phyloP scores from a whole-genome alignment of 106 monocot species.

The Allium fistulosum region DNA sequence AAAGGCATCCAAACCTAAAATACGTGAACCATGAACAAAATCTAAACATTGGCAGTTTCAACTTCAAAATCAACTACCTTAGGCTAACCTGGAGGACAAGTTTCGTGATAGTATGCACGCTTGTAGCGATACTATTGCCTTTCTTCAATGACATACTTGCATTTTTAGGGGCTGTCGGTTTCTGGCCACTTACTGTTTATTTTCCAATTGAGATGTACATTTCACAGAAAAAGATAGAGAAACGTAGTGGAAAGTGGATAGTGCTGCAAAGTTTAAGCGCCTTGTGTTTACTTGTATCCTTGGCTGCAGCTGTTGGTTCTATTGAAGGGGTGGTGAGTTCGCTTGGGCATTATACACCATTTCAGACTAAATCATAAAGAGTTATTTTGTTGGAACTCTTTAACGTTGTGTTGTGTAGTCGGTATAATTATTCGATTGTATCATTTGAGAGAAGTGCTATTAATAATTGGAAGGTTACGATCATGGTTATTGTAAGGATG shows the following conservation, averaged over 20 bases:
- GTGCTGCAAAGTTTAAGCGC: conserved; percentile 32
- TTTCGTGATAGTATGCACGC: conserved; percentile 34
- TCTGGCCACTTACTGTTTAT: conserved; percentile 70
- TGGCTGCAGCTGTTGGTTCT: conserved; percentile 44
- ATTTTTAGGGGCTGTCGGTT: conserved; percentile 49
- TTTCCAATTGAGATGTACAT: conserved; percentile 67
- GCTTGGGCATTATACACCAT: conserved; percentile 37
- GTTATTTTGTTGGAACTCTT: too few species aligned
- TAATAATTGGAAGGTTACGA: too few species aligned
- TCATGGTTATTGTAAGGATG: too few species aligned
- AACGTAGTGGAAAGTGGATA: conserved; percentile 24
- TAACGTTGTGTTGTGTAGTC: too few species aligned
- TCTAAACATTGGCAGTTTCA: conserved; percentile 6
- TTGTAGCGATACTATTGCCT: conserved; percentile 52
- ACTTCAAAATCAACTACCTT: conserved; percentile 18
- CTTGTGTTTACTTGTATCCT: conserved; percentile 41
- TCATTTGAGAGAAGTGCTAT: too few species aligned
- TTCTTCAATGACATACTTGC: conserved; percentile 67
- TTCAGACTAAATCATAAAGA: conserved; percentile 24
- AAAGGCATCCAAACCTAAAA: conserved; percentile 14
- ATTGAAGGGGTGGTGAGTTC: conserved; percentile 32
- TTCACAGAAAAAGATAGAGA: conserved; percentile 11
- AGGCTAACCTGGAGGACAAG: conserved; percentile 39
- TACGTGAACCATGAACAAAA: conserved; percentile 14
- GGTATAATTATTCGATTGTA: too few species aligned